These are phyloP conservation scores for Trichosphaerium sp. DNA, from an alignment of 78 protist species.

Conservation along the genomic window DNA sequence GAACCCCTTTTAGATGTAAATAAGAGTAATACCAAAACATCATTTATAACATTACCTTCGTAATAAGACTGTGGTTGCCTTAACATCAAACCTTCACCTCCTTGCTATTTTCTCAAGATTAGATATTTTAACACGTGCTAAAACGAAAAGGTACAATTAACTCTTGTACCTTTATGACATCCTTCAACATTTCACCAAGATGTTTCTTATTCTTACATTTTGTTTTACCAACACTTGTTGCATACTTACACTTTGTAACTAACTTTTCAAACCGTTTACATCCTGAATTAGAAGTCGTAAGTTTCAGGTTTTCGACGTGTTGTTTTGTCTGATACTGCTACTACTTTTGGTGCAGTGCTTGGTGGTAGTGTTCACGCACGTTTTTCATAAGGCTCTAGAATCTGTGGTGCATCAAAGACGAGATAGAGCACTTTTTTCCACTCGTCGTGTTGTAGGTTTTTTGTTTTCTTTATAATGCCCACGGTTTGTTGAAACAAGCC, in stretches of 20 bases:
- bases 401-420: constrained; percentile 13
- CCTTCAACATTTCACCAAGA: too few relatives aligned
- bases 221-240: too few relatives aligned
- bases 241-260: too few relatives aligned
- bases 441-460: background rate
- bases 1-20: too few relatives aligned
- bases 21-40: too few relatives aligned
- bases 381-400: background rate
- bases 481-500: constrained; percentile 1
- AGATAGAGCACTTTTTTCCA: background rate
- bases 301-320: background rate
- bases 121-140: background rate
- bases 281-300: background rate
- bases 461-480: background rate
- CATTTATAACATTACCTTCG: too few relatives aligned
- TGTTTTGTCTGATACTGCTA: background rate
- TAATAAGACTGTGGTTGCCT: constrained; percentile 17
- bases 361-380: too few relatives aligned
- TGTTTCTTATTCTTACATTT: too few relatives aligned
- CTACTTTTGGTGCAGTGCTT: background rate
- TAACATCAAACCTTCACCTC: constrained; percentile 49
- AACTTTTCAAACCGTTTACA: too few relatives aligned
- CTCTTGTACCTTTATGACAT: too few relatives aligned
- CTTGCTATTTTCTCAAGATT: background rate
- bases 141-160: too few relatives aligned